phyloP scores from a whole-genome alignment of 2,329 filamentous ascomycete species.

The Diplodia corticola region DNA sequence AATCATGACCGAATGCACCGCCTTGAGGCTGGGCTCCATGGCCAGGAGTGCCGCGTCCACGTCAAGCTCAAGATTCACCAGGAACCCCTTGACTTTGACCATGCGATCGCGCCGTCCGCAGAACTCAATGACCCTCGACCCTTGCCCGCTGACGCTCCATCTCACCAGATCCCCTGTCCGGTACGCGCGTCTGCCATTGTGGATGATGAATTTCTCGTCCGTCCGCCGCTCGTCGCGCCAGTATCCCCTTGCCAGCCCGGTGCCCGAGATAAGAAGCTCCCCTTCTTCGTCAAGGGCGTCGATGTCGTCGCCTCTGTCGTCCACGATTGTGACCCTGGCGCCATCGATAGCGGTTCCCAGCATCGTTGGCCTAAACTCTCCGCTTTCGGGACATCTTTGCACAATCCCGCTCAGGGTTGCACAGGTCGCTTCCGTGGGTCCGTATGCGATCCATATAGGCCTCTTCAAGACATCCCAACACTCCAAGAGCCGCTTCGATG shows the following conservation, averaged over 20 bases:
- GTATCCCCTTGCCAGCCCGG: background rate
- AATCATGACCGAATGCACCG: background rate
- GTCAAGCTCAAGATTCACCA: slow-evolving; percentile 16
- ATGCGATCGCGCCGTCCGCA: slow-evolving; percentile 14
- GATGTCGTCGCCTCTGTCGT: background rate
- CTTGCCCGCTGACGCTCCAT: background rate
- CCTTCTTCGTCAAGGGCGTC: background rate
- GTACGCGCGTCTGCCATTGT: slow-evolving; percentile 13
- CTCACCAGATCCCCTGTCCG: slow-evolving; percentile 14
- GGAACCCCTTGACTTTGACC: slow-evolving; percentile 18
- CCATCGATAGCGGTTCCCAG: background rate
- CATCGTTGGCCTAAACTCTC: background rate
- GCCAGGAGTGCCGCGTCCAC: background rate
- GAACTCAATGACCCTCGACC: background rate
- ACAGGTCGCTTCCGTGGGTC: background rate
- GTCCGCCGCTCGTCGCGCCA: slow-evolving; percentile 6
- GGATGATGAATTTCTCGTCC: slow-evolving; percentile 12
- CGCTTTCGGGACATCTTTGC: background rate
- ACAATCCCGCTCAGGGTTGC: background rate
- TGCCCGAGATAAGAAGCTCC: background rate
- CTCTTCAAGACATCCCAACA: background rate
- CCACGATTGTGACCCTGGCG: background rate
- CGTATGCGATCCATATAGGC: slow-evolving; percentile 4
- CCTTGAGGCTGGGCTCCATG: background rate
- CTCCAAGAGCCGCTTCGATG: background rate